Base-by-base conservation (phyloP, 2,329 filamentous ascomycete genomes). In the Colletotrichum karsti region DNA sequence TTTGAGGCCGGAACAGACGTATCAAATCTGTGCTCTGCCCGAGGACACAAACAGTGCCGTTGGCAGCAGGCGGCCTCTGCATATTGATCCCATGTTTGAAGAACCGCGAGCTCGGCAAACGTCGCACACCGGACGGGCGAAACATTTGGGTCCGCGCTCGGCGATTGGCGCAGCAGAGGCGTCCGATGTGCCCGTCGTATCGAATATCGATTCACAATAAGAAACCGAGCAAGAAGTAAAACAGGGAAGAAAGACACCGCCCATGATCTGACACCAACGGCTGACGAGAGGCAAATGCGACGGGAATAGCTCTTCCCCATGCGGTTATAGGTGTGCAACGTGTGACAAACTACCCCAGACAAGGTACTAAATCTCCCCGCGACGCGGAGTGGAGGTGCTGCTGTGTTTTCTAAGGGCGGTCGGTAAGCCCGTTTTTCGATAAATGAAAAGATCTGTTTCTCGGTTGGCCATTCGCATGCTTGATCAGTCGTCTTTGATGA, bases 261-360 rank as follows among this genome's bases (percentile, higher is more conserved):
- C 13, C 12, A 63, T 56, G 58, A 35, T 44, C 42, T 56, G 59
- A 56, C 51, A 42, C n/a, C 60, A 28, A 50, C 48, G 51, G 26
- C 46, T 46, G 55, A 8, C 22, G n/a, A 41, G 41, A 24, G 44
- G 39, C 41, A 58, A 22, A 48, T 66, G 39, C 50, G 56, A 55
- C 57, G 15, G 57, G 48, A 54, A 42, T 55, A 50, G 37, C 30
- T 35, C 28, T 55, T 28, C n/a, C 15, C 39, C 15, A 24, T 24
- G 20, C 30, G 7, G 33, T n/a, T n/a, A n/a, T n/a, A 35, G 12
- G 10, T 35, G 57, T 62, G 56, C 24, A 44, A 62, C 57, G 39
- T 66, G 41, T 55, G 48, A 55, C 57, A 18, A 35, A 39, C 18
- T 56, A 42, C 63, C 42, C 63, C 50, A 42, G 50, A 22, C 35